Conservation (phyloP, 164 flowering plant genomes). For the Echeveria elegans region DNA sequence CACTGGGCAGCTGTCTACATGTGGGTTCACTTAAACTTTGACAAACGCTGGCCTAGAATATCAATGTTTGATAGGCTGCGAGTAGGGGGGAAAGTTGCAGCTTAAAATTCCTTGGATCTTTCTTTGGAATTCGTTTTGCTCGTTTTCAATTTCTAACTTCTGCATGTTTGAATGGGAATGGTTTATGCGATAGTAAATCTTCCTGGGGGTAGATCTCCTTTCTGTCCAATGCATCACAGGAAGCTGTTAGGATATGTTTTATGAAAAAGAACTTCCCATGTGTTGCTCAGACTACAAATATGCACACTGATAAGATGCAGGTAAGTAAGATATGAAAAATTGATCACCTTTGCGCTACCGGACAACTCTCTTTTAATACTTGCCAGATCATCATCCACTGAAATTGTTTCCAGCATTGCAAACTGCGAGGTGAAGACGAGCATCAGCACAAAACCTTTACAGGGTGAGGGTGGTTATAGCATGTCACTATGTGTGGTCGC, state of each 20-base stretch:
- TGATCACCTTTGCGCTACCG: slow-evolving; percentile 60
- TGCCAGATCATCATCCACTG: slow-evolving; percentile 89
- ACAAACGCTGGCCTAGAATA: too few species aligned
- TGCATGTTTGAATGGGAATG: slow-evolving; percentile 47
- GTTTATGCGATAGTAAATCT: slow-evolving; percentile 38
- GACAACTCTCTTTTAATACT: slow-evolving; percentile 70
- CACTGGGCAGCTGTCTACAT: too few species aligned
- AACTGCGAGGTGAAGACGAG: slow-evolving; percentile 40
- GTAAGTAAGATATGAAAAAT: not conserved
- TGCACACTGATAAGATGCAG: not conserved
- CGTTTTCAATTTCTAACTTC: slow-evolving; percentile 88
- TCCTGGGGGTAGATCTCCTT: slow-evolving; percentile 91
- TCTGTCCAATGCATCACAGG: slow-evolving; percentile 27
- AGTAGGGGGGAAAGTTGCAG: not conserved
- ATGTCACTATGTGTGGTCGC: not conserved
- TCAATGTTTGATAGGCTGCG: too few species aligned
- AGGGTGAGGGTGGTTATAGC: not conserved
- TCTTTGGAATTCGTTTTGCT: slow-evolving; percentile 73
- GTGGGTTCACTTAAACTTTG: too few species aligned
- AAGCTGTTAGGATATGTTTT: not conserved
- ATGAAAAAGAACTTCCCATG: too few species aligned
- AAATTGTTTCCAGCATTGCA: slow-evolving; percentile 76
- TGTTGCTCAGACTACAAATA: not conserved
- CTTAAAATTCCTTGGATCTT: slow-evolving; percentile 52
- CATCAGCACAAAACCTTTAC: not conserved